These are phyloP conservation scores for Lactarius psammicola DNA, from an alignment of 768 basidiomycete genomes.

Conservation along the genomic window DNA sequence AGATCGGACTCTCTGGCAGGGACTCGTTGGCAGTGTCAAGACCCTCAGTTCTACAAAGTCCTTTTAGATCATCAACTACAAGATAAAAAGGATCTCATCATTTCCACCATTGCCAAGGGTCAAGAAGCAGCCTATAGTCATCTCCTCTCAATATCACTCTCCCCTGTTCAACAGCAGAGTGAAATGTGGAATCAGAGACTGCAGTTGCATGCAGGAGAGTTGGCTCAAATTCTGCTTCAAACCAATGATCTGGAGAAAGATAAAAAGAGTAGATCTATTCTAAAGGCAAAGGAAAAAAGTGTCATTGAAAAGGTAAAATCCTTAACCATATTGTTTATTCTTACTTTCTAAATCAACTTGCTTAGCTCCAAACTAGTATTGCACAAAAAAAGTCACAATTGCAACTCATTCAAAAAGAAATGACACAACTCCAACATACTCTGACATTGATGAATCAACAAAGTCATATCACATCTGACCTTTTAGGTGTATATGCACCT, in stretches of 20 bases:
- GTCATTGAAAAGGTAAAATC: slow-evolving; percentile 16
- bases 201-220: slow-evolving; percentile 1
- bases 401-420: slow-evolving; percentile 9
- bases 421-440: slow-evolving; percentile 10
- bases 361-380: slow-evolving; percentile 15
- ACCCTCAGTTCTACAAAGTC: slow-evolving; percentile 2
- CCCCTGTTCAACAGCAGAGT: slow-evolving; percentile 11
- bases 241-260: slow-evolving; percentile 10
- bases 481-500: not conserved
- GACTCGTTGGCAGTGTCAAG: slow-evolving; percentile 9
- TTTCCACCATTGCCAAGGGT: slow-evolving; percentile 11
- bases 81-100: slow-evolving; percentile 5
- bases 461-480: not conserved
- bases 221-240: slow-evolving; percentile 18
- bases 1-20: slow-evolving; percentile 15
- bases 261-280: not conserved
- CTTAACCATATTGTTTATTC: not conserved
- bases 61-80: slow-evolving; percentile 11
- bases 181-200: slow-evolving; percentile 11
- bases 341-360: not conserved
- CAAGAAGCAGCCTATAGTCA: slow-evolving; percentile 7
- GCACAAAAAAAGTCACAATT: slow-evolving; percentile 13
- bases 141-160: slow-evolving; percentile 2
- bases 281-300: not conserved
- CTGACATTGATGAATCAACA: not conserved